Percentiles rank a stretch among this genome's conserved stretches.
Conservation (phyloP, 371 early-diverging fungal species). For the Mortierella sp. region DNA sequence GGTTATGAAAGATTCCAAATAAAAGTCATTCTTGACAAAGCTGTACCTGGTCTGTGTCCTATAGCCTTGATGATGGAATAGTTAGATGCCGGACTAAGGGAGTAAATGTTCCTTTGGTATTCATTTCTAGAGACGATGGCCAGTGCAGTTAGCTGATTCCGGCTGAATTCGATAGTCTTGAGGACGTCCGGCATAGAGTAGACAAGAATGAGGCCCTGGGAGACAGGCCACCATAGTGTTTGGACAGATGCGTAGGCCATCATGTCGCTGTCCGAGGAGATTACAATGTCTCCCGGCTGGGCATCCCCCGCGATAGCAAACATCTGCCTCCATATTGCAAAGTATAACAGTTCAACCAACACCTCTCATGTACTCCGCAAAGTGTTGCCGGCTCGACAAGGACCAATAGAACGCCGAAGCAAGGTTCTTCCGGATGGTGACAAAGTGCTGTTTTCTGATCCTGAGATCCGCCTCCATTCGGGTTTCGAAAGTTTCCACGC, state of each 20-base stretch:
- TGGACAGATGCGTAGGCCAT: background rate
- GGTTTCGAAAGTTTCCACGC: background rate
- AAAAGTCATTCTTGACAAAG: background rate
- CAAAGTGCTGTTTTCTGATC: background rate
- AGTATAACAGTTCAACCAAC: background rate
- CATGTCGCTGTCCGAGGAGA: background rate
- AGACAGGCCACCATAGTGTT: constrained; percentile 6
- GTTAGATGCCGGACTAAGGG: background rate
- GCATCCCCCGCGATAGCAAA: background rate
- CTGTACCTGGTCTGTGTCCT: background rate
- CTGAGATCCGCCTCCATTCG: background rate
- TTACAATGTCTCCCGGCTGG: background rate
- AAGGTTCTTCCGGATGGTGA: background rate
- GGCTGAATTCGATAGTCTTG: background rate
- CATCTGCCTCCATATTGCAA: background rate
- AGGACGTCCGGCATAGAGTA: background rate
- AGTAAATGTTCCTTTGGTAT: background rate
- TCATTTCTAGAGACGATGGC: background rate
- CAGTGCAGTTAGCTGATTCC: background rate
- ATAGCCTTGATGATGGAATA: background rate
- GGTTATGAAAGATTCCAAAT: background rate
- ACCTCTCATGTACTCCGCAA: background rate
- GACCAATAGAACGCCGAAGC: background rate
- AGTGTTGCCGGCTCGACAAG: background rate
- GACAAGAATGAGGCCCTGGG: background rate